Evolutionary conservation across 2,329 filamentous ascomycete species (phyloP).

Genomic region (Aureobasidium vineae): DNA sequence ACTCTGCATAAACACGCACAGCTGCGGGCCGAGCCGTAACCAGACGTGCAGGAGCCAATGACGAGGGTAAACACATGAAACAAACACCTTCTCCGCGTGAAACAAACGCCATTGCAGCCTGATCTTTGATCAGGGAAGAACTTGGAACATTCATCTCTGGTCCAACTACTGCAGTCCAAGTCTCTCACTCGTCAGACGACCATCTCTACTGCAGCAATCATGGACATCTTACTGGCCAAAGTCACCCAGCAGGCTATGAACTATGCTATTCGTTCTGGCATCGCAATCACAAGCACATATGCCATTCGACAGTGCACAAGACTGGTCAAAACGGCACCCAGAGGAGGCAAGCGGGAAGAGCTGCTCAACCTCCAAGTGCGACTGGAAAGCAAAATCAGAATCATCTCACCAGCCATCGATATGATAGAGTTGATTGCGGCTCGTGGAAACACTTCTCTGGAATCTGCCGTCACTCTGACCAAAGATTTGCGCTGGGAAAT

Average conservation of each 20-base stretch:
- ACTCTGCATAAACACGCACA: background rate
- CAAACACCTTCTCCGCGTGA: constrained; percentile 22
- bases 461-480: constrained; percentile 79
- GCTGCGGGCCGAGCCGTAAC: background rate
- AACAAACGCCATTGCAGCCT: constrained; percentile 23
- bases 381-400: constrained; percentile 82
- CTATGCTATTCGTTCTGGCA: constrained; percentile 85
- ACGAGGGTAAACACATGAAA: constrained; percentile 23
- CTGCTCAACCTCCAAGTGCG: constrained; percentile 68
- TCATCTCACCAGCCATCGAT: constrained; percentile 86
- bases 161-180: background rate
- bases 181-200: background rate
- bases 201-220: constrained; percentile 42
- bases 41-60: background rate
- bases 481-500: constrained; percentile 83
- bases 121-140: background rate
- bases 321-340: constrained; percentile 69
- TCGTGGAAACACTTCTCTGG: constrained; percentile 74
- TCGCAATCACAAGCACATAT: constrained; percentile 80
- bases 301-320: constrained; percentile 79
- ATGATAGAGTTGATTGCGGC: constrained; percentile 85
- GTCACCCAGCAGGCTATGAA: constrained; percentile 79
- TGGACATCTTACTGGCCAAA: constrained; percentile 69
- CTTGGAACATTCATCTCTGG: background rate
- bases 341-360: constrained; percentile 69